A percentile compares a stretch with the other conserved stretches of the same genome.
Evolutionary conservation across 331 rosid species (phyloP).

Genomic region (Dryas integrifolia): DNA sequence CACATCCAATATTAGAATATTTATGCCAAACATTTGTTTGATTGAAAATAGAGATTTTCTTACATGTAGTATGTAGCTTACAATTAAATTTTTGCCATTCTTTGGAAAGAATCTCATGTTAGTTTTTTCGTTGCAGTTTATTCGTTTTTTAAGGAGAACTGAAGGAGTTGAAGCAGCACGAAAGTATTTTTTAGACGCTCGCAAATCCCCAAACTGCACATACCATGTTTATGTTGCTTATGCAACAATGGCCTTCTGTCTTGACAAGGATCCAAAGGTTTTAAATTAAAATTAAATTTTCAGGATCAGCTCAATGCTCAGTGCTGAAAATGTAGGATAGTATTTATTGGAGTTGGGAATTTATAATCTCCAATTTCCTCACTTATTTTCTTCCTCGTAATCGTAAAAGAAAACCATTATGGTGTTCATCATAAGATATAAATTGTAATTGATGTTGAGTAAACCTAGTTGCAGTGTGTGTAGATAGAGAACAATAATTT

Average conservation of each 20-base stretch:
- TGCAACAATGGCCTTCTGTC: constrained; percentile 88
- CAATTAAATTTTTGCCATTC: constrained; percentile 14
- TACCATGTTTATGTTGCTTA: constrained; percentile 95
- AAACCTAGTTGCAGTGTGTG: too few species aligned
- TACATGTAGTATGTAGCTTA: constrained; percentile 8
- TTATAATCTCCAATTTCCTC: constrained; percentile 11
- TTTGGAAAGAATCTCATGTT: constrained; percentile 27
- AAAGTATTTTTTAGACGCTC: constrained; percentile 89
- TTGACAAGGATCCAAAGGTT: constrained; percentile 95
- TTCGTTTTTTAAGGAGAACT: constrained; percentile 85
- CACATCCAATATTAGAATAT: too few species aligned
- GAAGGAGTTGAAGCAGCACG: constrained; percentile 99
- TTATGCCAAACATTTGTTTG: neutral
- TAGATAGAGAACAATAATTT: too few species aligned
- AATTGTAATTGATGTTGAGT: neutral
- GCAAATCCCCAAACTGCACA: constrained; percentile 76
- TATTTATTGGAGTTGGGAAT: constrained; percentile 18
- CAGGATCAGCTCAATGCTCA: constrained; percentile 1
- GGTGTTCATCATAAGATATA: neutral
- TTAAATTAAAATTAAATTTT: neutral
- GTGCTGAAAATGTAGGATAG: constrained; percentile 1
- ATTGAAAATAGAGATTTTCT: constrained; percentile 15
- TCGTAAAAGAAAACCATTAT: constrained; percentile 6
- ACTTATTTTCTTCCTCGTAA: neutral
- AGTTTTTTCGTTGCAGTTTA: constrained; percentile 67